phyloP scores from a whole-genome alignment of 1,284 basidiomycete genomes.

The Pseudozyma sp. region DNA sequence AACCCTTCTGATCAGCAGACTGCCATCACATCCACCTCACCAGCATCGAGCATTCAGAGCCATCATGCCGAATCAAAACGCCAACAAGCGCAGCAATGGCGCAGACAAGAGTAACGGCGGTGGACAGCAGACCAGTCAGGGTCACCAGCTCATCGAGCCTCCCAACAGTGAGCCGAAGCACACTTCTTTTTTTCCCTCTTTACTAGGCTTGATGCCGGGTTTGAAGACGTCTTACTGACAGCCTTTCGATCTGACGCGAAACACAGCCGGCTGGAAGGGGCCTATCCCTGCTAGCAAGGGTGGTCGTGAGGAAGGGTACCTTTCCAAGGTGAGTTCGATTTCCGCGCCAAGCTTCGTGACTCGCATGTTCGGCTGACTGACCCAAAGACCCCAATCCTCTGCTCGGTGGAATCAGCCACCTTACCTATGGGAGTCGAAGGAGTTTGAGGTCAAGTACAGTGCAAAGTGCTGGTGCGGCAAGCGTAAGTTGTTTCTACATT shows the following conservation, averaged over 20 bases:
- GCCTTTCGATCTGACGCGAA: background rate
- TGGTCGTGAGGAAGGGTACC: slow-evolving; percentile 38
- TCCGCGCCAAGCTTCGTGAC: background rate
- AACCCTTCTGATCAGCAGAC: background rate
- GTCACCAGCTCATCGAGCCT: slow-evolving; percentile 23
- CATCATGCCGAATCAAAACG: slow-evolving; percentile 22
- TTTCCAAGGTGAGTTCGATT: slow-evolving; percentile 32
- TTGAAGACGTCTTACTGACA: background rate
- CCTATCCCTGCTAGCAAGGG: slow-evolving; percentile 33
- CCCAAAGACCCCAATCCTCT: background rate
- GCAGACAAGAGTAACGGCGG: slow-evolving; percentile 1
- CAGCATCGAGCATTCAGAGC: background rate
- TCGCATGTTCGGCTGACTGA: background rate
- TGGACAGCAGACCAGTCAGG: slow-evolving; percentile 19
- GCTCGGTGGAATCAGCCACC: slow-evolving; percentile 21
- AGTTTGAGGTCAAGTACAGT: slow-evolving; percentile 44
- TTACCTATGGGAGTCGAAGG: slow-evolving; percentile 43
- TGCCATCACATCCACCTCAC: background rate
- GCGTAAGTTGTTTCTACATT: slow-evolving; percentile 11
- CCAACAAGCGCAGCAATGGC: background rate
- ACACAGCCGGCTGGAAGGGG: slow-evolving; percentile 47
- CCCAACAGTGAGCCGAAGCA: slow-evolving; percentile 39
- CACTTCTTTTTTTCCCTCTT: too few relatives aligned
- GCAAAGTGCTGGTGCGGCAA: slow-evolving; percentile 48
- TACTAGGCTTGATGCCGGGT: too few relatives aligned